These are phyloP conservation scores for Podaxis pistillaris DNA, from an alignment of 768 basidiomycete genomes.

Conservation along the genomic window DNA sequence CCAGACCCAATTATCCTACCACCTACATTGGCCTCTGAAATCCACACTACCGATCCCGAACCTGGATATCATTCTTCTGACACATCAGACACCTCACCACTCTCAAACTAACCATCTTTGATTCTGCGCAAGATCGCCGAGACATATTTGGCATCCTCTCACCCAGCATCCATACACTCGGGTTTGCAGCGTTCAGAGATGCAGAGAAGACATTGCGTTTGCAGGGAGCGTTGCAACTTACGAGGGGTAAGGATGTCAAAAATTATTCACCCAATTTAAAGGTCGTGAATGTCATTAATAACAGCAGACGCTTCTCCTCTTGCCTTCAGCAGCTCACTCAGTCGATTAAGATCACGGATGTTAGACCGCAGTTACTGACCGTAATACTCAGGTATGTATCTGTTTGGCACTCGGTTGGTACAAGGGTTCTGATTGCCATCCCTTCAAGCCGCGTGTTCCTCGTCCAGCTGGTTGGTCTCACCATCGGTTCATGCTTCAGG, in stretches of 20 bases:
- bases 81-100: background rate
- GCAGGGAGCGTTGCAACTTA: background rate
- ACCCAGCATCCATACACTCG: background rate
- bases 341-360: too few species aligned
- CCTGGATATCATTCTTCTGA: conserved; percentile 1
- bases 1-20: background rate
- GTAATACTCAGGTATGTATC: too few species aligned
- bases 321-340: too few species aligned
- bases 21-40: background rate
- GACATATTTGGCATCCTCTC: background rate
- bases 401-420: too few species aligned
- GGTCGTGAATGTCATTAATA: background rate
- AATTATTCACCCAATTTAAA: background rate
- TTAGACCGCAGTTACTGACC: too few species aligned
- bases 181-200: background rate
- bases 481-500: too few species aligned
- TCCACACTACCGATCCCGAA: background rate
- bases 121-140: background rate
- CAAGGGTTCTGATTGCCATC: too few species aligned
- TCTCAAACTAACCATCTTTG: background rate
- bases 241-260: background rate
- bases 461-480: too few species aligned
- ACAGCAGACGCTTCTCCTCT: too few species aligned
- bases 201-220: background rate
- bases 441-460: too few species aligned